Evolutionary conservation across 495 filamentous ascomycete genomes (phyloP).

Genomic region (Chaetomium fimeti): DNA sequence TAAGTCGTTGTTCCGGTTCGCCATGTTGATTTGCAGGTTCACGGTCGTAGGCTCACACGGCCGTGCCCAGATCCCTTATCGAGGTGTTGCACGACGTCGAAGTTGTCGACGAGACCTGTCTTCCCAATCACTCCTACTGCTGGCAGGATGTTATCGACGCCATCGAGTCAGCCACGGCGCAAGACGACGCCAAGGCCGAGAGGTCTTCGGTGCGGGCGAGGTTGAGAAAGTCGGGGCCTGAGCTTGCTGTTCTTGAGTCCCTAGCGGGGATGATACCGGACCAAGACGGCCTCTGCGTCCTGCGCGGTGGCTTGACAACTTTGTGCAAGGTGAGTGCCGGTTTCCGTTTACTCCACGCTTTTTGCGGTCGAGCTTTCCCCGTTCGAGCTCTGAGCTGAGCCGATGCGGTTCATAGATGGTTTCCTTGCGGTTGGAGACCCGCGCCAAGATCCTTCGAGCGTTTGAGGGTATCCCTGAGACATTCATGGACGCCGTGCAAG

Average conservation of each 20-base stretch:
- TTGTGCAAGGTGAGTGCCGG: slow-evolving; percentile 5
- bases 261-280: background rate
- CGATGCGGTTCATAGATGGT: slow-evolving; percentile 1
- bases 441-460: slow-evolving; percentile 3
- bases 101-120: background rate
- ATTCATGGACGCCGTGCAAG: background rate
- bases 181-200: slow-evolving; percentile 1
- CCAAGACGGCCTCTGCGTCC: slow-evolving; percentile 1
- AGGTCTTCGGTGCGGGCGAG: background rate
- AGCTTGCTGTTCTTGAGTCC: background rate
- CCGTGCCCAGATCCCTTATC: background rate
- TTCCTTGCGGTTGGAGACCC: background rate
- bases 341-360: no score
- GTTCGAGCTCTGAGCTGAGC: background rate
- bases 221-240: background rate
- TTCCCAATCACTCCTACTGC: background rate
- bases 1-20: background rate
- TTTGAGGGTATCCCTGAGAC: slow-evolving; percentile 9
- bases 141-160: slow-evolving; percentile 4
- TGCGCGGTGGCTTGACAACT: background rate
- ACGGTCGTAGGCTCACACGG: background rate
- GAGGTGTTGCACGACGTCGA: background rate
- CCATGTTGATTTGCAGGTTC: background rate
- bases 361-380: no score
- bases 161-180: background rate